Evolutionary conservation across 2,329 filamentous ascomycete species (phyloP), one percentile per base, ranked within the genome.

Genomic region (Stagonosporopsis tanaceti): DNA sequence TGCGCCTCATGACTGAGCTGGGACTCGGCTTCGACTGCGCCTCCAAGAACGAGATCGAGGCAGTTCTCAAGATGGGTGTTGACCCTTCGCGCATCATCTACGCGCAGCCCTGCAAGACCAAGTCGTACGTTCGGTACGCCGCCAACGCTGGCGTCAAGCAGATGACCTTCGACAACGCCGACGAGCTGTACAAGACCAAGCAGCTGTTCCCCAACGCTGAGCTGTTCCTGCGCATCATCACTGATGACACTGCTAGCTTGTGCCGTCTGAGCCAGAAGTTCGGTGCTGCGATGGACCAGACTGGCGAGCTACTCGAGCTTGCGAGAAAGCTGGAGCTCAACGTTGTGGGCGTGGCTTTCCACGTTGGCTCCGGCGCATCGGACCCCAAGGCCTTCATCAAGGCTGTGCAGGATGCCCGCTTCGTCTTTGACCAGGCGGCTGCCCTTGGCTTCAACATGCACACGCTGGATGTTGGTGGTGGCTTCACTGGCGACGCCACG

Each of bases 121-220:
- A 95, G 82, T 97, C 94, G 45, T 98, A 97, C 78, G 85, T 99
- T 62, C 92, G 93, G 74, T 96, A 93, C 73, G 95, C 96, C 64
- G 88, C 90, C 72, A 85, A 87, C 74, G 84, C 89, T 66, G 90
- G 90, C 67, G 95, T 99, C 76, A 94, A 91, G 81, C 92, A 97
- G 84, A 98, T 99, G 94, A 99, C 95, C 2, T 98, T 99, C 75
- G 95, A 99, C 85, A 99, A 99, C 71, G 87, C 90, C 76, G 95
- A 99, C 77, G 95, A 99, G 84, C 86, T 99, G 50, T 92, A 94
- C 86, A 99, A 99, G 85, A 94, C 96, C 78, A 95, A 96, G 79
- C 90, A 92, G 78, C 86, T 95, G 69, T 97, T 86, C 74, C 94
- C 95, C 2, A 87, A 87, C 45, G 95, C 95, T 27, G 92, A 97